These are phyloP conservation scores for Solanum piurae DNA, from an alignment of 257 asterid genomes.

Conservation along the genomic window DNA sequence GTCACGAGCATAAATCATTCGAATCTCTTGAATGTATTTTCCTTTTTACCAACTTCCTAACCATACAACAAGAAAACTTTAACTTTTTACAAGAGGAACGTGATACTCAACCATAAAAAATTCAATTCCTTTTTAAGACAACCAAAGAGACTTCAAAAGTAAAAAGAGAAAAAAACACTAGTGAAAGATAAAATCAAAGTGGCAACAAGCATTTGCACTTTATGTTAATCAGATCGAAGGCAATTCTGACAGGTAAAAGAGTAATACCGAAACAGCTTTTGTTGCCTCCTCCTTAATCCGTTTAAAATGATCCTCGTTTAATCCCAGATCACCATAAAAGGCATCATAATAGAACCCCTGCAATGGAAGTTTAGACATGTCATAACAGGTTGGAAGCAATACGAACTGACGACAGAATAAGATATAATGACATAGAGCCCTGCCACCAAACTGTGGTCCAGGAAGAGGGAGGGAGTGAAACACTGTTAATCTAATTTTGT, in stretches of 20 bases:
- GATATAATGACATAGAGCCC: neutral
- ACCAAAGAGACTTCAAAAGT: neutral
- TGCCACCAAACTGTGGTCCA: neutral
- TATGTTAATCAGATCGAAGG: neutral
- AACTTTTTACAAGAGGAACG: neutral
- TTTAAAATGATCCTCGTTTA: constrained; percentile 82
- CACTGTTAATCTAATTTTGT: neutral
- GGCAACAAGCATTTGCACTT: neutral
- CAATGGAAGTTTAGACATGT: constrained; percentile 11
- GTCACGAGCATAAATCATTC: neutral
- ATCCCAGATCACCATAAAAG: constrained; percentile 80
- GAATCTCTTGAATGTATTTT: neutral
- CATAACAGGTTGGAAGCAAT: constrained; percentile 2
- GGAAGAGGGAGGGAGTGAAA: neutral
- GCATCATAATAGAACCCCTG: constrained; percentile 99
- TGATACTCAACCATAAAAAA: neutral
- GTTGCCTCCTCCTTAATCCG: constrained; percentile 71
- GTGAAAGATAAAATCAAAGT: neutral
- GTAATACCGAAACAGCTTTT: constrained; percentile 68
- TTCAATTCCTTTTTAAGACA: neutral
- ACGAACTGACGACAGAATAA: neutral
- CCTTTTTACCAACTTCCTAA: neutral
- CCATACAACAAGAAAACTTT: neutral
- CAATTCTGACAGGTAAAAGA: neutral
- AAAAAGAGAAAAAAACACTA: neutral